Conservation (phyloP, 805 yeast species). For the Soucietia sequanensis region DNA sequence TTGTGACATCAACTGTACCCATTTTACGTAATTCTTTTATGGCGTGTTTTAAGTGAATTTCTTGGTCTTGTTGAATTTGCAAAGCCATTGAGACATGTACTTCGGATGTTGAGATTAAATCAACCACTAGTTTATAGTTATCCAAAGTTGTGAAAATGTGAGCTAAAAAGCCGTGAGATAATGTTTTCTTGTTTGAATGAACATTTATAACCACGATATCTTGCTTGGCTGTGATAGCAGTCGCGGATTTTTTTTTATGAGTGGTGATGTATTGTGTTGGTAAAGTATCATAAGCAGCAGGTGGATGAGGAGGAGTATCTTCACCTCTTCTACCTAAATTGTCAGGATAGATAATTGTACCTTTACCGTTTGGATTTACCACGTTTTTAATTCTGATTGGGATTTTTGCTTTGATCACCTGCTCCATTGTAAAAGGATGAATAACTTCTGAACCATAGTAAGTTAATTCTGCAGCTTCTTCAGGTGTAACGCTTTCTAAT, state of each 20-base stretch:
- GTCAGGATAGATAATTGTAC: constrained; percentile 93
- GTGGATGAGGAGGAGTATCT: constrained; percentile 93
- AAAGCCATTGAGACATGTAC: constrained; percentile 98
- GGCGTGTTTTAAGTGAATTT: constrained; percentile 64
- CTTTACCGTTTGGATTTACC: constrained; percentile 87
- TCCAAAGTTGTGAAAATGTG: constrained; percentile 85
- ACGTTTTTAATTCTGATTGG: constrained; percentile 97
- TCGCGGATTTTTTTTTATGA: constrained; percentile 66
- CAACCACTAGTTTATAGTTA: constrained; percentile 82
- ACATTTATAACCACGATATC: constrained; percentile 90
- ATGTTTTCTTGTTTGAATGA: constrained; percentile 89
- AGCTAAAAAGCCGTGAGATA: constrained; percentile 94
- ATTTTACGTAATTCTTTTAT: constrained; percentile 72
- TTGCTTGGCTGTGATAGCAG: constrained; percentile 94
- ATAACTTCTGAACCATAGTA: constrained; percentile 98
- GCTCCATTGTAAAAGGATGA: constrained; percentile 99
- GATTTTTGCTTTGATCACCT: constrained; percentile 91
- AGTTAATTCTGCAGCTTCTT: constrained; percentile 97
- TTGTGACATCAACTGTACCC: constrained; percentile 88
- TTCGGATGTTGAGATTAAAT: constrained; percentile 93
- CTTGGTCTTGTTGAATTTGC: constrained; percentile 69
- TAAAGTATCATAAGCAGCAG: constrained; percentile 62
- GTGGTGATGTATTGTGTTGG: constrained; percentile 32
- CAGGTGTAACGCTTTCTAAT: constrained; percentile 88
- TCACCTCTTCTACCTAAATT: constrained; percentile 83